phyloP scores from a whole-genome alignment of 2,329 filamentous ascomycete genomes.

The Arachnomyces sp. region DNA sequence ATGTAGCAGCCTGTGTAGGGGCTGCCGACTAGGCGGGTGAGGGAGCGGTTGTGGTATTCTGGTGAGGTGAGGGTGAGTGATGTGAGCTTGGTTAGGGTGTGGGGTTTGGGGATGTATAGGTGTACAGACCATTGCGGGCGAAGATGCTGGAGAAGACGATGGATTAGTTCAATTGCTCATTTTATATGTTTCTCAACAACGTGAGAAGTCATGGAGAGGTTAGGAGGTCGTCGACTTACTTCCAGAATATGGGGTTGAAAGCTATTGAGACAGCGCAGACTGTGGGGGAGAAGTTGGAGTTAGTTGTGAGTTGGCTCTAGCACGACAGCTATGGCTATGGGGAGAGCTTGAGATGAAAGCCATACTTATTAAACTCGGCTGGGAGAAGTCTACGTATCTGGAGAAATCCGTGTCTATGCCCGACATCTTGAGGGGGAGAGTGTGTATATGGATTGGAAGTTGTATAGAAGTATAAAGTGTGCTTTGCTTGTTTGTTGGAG shows the following conservation, averaged over 20 bases:
- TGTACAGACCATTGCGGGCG: constrained; percentile 67
- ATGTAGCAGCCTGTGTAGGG: constrained; percentile 77
- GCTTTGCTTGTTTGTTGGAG: neutral
- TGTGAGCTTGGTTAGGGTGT: constrained; percentile 8
- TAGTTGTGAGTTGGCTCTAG: neutral
- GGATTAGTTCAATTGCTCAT: constrained; percentile 21
- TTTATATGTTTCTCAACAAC: constrained; percentile 8
- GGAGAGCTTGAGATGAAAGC: constrained; percentile 5
- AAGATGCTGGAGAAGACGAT: constrained; percentile 55
- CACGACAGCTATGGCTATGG: constrained; percentile 12
- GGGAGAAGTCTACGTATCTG: constrained; percentile 51
- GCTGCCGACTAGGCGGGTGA: constrained; percentile 81
- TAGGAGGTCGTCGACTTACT: constrained; percentile 55
- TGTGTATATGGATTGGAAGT: too few species aligned
- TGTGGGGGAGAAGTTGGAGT: constrained; percentile 29
- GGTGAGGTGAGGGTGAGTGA: constrained; percentile 13
- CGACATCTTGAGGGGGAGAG: too few species aligned
- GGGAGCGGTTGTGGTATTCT: constrained; percentile 87
- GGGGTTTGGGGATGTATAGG: constrained; percentile 4
- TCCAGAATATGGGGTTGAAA: constrained; percentile 99
- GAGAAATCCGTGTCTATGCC: too few species aligned
- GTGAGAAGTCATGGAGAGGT: neutral
- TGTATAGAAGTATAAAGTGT: too few species aligned
- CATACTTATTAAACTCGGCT: constrained; percentile 60
- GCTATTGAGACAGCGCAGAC: constrained; percentile 74